Conservation (phyloP, 1,139 yeast genomes). For the Pichia sp. region DNA sequence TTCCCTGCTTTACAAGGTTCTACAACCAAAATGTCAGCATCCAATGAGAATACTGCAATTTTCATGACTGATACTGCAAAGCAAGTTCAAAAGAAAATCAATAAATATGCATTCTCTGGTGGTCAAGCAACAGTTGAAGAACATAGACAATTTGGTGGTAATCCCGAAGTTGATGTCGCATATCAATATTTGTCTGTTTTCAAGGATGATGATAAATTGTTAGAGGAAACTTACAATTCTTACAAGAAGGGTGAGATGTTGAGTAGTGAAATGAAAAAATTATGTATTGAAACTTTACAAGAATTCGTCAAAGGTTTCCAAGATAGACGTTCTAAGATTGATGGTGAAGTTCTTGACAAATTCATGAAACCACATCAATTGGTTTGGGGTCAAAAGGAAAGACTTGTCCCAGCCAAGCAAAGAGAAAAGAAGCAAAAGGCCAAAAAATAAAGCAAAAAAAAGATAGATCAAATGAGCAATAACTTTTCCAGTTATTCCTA, state of each 20-base stretch:
- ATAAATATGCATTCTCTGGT: slow-evolving; percentile 95
- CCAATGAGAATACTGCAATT: slow-evolving; percentile 71
- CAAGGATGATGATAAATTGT: slow-evolving; percentile 76
- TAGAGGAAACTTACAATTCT: slow-evolving; percentile 51
- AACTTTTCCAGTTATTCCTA: too few relatives aligned
- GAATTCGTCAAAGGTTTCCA: slow-evolving; percentile 77
- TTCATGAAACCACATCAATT: slow-evolving; percentile 86
- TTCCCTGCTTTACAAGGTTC: slow-evolving; percentile 99
- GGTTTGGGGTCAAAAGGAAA: slow-evolving; percentile 62
- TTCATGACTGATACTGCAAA: slow-evolving; percentile 93
- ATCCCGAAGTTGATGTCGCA: slow-evolving; percentile 94
- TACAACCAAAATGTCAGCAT: slow-evolving; percentile 94
- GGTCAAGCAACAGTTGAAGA: slow-evolving; percentile 85
- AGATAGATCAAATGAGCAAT: neutral
- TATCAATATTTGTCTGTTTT: slow-evolving; percentile 89
- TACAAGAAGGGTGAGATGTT: slow-evolving; percentile 77
- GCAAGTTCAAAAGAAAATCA: slow-evolving; percentile 88
- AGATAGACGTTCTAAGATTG: slow-evolving; percentile 59
- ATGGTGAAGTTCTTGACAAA: slow-evolving; percentile 54
- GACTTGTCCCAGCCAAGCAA: slow-evolving; percentile 60
- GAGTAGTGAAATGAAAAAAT: slow-evolving; percentile 90
- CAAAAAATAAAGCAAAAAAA: slow-evolving; percentile 12
- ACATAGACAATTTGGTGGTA: slow-evolving; percentile 84
- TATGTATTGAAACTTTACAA: slow-evolving; percentile 74
- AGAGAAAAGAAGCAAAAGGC: slow-evolving; percentile 31